These are phyloP conservation scores for Xylaria sp. DNA, from an alignment of 2,329 filamentous ascomycete genomes.

Conservation along the genomic window DNA sequence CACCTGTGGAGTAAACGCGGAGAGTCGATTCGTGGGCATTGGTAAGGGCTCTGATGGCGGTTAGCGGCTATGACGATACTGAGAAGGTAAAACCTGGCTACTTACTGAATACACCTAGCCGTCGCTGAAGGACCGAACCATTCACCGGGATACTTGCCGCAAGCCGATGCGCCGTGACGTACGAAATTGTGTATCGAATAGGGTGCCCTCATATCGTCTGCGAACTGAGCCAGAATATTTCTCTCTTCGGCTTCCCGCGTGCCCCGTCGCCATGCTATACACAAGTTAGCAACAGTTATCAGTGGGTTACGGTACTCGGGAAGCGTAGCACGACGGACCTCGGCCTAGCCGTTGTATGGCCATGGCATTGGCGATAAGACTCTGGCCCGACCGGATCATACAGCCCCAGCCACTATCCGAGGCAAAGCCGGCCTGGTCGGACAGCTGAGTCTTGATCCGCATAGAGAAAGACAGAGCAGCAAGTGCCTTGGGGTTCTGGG, in stretches of 20 bases:
- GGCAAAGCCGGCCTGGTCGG: conserved; percentile 83
- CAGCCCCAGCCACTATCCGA: conserved; percentile 98
- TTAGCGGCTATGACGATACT: conserved; percentile 24
- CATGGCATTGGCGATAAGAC: conserved; percentile 87
- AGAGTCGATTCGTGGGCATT: conserved; percentile 72
- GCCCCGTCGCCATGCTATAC: conserved; percentile 77
- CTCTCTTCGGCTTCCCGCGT: conserved; percentile 69
- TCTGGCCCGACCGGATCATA: conserved; percentile 98
- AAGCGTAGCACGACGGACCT: conserved; percentile 61
- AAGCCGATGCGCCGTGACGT: conserved; percentile 82
- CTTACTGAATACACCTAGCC: conserved; percentile 91
- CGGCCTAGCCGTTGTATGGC: conserved; percentile 78
- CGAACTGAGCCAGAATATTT: conserved; percentile 80
- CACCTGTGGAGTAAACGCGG: conserved; percentile 87
- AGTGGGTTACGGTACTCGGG: background rate
- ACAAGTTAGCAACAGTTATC: conserved; percentile 37
- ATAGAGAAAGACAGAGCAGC: conserved; percentile 83
- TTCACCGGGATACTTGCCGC: conserved; percentile 94
- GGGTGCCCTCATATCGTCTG: conserved; percentile 84
- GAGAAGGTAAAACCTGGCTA: conserved; percentile 29
- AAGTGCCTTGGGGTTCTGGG: conserved; percentile 75
- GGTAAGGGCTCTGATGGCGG: conserved; percentile 72
- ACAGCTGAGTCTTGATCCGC: conserved; percentile 81
- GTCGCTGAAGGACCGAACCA: conserved; percentile 99
- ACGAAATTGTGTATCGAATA: conserved; percentile 98